Evolutionary conservation across 1,284 basidiomycete species (phyloP).

Genomic region (Papiliotrema nemorosa): DNA sequence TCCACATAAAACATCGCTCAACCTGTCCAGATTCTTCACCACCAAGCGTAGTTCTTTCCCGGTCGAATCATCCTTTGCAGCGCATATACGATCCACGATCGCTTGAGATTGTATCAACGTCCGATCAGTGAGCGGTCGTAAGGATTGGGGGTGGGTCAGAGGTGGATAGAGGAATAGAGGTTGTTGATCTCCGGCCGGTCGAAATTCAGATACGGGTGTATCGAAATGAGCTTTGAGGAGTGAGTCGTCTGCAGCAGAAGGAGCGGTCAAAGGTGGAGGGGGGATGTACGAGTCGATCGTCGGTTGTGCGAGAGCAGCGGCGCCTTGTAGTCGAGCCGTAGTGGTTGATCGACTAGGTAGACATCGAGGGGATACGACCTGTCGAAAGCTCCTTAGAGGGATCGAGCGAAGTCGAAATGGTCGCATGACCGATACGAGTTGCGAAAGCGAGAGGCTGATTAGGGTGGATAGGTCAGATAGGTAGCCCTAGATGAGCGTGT

Average conservation of each 20-base stretch:
- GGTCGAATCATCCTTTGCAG: conserved; percentile 36
- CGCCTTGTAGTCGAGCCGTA: background rate
- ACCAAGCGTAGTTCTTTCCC: conserved; percentile 68
- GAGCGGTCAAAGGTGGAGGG: conserved; percentile 10
- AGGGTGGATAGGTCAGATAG: background rate
- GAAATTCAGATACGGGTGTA: conserved; percentile 1
- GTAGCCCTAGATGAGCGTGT: no score
- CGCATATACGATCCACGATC: conserved; percentile 51
- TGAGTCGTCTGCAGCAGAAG: conserved; percentile 9
- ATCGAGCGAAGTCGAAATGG: background rate
- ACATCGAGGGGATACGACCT: background rate
- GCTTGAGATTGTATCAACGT: conserved; percentile 40
- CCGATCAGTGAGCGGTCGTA: conserved; percentile 41
- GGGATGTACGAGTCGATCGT: background rate
- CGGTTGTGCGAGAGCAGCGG: conserved; percentile 2
- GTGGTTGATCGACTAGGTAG: background rate
- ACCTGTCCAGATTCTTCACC: conserved; percentile 88
- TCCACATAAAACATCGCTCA: conserved; percentile 91
- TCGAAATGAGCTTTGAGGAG: conserved; percentile 24
- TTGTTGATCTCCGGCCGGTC: conserved; percentile 1
- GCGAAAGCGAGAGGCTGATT: no score
- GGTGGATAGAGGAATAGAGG: conserved; percentile 45
- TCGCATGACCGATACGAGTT: background rate
- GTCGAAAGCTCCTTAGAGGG: background rate
- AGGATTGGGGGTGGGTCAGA: conserved; percentile 30